Percentiles rank a stretch among this genome's conserved stretches.
Conservation (phyloP, 2,329 filamentous ascomycete species). For the Fusarium gaditjirri region DNA sequence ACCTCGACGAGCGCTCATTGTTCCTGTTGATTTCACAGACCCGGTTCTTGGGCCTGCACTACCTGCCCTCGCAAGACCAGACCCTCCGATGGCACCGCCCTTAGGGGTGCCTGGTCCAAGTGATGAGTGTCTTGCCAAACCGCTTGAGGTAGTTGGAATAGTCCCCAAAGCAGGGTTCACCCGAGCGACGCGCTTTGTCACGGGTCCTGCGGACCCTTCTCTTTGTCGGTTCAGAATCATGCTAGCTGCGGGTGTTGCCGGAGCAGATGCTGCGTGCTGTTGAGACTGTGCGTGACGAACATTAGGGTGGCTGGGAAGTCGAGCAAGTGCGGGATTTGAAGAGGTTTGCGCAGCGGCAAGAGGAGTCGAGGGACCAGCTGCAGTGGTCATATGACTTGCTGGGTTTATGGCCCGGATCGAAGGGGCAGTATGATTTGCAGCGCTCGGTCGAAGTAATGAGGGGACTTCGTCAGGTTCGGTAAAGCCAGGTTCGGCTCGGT, state of each 20-base stretch:
- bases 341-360: slow-evolving; percentile 46
- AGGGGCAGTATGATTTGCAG: slow-evolving; percentile 60
- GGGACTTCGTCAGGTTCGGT: slow-evolving; percentile 71
- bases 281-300: slow-evolving; percentile 62
- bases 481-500: slow-evolving; percentile 70
- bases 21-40: slow-evolving; percentile 56
- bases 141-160: slow-evolving; percentile 64
- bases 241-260: slow-evolving; percentile 68
- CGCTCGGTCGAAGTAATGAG: slow-evolving; percentile 68
- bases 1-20: slow-evolving; percentile 58
- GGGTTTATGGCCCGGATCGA: slow-evolving; percentile 57
- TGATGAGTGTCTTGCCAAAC: slow-evolving; percentile 70
- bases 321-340: slow-evolving; percentile 55
- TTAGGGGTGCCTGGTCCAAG: slow-evolving; percentile 72
- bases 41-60: slow-evolving; percentile 68
- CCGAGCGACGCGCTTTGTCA: slow-evolving; percentile 64
- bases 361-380: slow-evolving; percentile 42
- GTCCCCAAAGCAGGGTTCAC: slow-evolving; percentile 59
- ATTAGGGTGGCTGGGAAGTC: slow-evolving; percentile 57
- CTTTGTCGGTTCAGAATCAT: slow-evolving; percentile 68
- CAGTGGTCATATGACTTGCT: slow-evolving; percentile 49
- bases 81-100: slow-evolving; percentile 44
- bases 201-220: slow-evolving; percentile 70
- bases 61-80: slow-evolving; percentile 60
- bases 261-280: slow-evolving; percentile 65